Conservation (phyloP, 768 basidiomycete species). For the Russula foetens region DNA sequence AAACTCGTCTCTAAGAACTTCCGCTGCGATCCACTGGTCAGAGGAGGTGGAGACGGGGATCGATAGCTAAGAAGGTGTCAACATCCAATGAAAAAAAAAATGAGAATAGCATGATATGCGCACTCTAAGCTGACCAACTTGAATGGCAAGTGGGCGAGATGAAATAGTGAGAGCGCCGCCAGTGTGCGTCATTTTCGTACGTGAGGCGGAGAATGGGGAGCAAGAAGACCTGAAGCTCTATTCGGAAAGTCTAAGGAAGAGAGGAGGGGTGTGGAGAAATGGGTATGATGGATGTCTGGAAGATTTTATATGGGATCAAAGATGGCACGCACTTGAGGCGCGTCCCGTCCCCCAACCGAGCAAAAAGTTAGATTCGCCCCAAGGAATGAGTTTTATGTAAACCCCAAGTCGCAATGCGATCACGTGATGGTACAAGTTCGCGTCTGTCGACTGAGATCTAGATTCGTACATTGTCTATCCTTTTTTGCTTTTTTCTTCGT, state of each 20-base stretch:
- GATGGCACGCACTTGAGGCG: not conserved
- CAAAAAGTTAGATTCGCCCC: conserved; percentile 10
- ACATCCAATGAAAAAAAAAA: conserved; percentile 2
- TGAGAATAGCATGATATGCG: conserved; percentile 18
- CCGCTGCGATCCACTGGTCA: conserved; percentile 89
- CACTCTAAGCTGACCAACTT: conserved; percentile 30
- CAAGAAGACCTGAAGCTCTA: conserved; percentile 16
- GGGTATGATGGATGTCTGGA: not conserved
- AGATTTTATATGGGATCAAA: conserved; percentile 8
- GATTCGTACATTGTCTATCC: no score
- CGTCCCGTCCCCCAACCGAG: conserved; percentile 18
- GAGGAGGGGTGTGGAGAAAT: not conserved
- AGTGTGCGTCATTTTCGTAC: conserved; percentile 30
- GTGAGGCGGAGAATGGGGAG: conserved; percentile 4
- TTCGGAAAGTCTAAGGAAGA: conserved; percentile 8
- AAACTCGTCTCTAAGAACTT: conserved; percentile 88
- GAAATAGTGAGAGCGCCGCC: conserved; percentile 28
- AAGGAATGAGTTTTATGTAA: conserved; percentile 15
- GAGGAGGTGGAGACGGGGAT: conserved; percentile 77
- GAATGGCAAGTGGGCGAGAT: conserved; percentile 31
- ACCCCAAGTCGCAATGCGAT: conserved; percentile 15
- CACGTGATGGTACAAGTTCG: conserved; percentile 7
- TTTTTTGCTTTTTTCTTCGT: no score
- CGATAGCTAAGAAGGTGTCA: conserved; percentile 45
- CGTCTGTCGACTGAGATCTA: not conserved